Conservation (phyloP, 2,329 filamentous ascomycete species). For the Apiospora kogelbergensis region DNA sequence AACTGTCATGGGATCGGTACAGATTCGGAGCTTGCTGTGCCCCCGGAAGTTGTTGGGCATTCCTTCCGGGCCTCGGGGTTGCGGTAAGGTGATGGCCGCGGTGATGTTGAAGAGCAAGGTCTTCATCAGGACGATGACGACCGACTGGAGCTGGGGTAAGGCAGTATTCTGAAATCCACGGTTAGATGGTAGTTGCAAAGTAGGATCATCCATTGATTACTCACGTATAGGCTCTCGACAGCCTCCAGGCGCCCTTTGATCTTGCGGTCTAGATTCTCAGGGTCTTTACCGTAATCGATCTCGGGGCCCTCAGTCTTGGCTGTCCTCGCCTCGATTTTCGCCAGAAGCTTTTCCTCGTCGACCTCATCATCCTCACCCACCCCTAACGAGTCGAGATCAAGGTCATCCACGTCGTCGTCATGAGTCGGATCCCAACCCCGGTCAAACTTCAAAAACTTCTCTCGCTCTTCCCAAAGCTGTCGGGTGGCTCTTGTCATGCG, state of each 20-base stretch:
- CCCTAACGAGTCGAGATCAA: constrained; percentile 34
- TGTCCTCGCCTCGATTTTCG: constrained; percentile 41
- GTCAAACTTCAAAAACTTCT: constrained; percentile 88
- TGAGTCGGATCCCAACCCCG: constrained; percentile 74
- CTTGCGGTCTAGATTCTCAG: constrained; percentile 48
- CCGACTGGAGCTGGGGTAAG: constrained; percentile 83
- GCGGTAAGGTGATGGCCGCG: constrained; percentile 67
- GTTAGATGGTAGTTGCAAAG: constrained; percentile 10
- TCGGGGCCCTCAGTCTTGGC: constrained; percentile 40
- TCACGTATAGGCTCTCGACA: constrained; percentile 83
- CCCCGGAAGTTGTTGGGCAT: constrained; percentile 34
- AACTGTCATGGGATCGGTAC: constrained; percentile 29
- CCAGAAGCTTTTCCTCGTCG: constrained; percentile 39
- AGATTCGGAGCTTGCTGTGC: constrained; percentile 34
- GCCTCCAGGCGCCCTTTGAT: constrained; percentile 68
- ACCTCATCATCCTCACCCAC: constrained; percentile 25
- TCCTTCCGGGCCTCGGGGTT: constrained; percentile 40
- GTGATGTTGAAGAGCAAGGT: constrained; percentile 86
- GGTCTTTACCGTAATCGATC: constrained; percentile 52
- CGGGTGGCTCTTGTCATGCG: constrained; percentile 88
- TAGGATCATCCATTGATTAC: constrained; percentile 31
- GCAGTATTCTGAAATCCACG: constrained; percentile 59
- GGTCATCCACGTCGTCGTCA: constrained; percentile 41
- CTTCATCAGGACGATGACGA: constrained; percentile 90
- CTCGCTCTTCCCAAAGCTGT: constrained; percentile 92